Evolutionary conservation across 768 basidiomycete species (phyloP).

Genomic region (Boletus vermiculosoides): DNA sequence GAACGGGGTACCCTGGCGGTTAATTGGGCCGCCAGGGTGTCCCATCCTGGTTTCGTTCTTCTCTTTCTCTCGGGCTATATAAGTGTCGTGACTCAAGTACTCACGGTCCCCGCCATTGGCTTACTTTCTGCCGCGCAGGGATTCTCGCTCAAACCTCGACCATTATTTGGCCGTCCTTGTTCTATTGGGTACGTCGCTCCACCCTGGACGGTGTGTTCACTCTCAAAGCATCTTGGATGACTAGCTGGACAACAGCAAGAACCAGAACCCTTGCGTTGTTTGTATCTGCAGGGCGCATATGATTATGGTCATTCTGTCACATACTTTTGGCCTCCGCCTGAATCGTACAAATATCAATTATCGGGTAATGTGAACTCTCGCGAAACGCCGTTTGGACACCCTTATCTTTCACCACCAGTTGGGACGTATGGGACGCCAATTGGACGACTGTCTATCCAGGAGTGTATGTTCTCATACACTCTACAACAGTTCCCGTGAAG

Average conservation of each 20-base stretch:
- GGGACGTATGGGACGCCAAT: slow-evolving; percentile 50
- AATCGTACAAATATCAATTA: slow-evolving; percentile 37
- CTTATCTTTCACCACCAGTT: slow-evolving; percentile 34
- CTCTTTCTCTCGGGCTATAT: not conserved
- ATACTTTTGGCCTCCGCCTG: slow-evolving; percentile 39
- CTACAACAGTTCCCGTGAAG: not conserved
- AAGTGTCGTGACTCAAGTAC: too few species aligned
- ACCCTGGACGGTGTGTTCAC: not conserved
- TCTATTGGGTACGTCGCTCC: too few species aligned
- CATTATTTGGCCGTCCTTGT: not conserved
- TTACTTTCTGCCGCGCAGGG: not conserved
- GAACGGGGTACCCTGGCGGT: too few species aligned
- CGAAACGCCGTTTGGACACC: not conserved
- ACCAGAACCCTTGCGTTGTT: not conserved
- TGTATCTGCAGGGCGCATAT: not conserved
- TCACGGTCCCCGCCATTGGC: not conserved
- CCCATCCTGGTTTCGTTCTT: too few species aligned
- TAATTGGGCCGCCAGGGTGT: too few species aligned
- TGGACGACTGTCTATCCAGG: slow-evolving; percentile 39
- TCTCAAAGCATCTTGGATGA: not conserved
- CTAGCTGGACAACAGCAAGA: not conserved
- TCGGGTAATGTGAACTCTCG: slow-evolving; percentile 29
- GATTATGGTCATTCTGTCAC: not conserved
- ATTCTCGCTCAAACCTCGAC: not conserved
- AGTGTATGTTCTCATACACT: slow-evolving; percentile 18